Conservation (phyloP, 2,329 filamentous ascomycete species). For the Arthrobotrys entomopaga region DNA sequence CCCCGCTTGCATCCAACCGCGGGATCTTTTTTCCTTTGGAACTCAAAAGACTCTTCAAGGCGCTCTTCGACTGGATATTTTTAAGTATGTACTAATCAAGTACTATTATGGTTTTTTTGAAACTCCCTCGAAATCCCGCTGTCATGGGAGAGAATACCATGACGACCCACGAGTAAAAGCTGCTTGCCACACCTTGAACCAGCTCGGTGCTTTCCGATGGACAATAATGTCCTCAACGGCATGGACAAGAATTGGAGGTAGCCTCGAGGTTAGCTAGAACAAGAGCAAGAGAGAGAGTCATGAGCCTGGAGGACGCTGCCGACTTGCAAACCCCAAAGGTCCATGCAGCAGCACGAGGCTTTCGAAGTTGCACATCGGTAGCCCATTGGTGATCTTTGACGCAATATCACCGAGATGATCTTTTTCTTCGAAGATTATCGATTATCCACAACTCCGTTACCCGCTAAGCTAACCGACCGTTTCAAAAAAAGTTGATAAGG, state of each 20-base stretch:
- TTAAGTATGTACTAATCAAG: too few relatives aligned
- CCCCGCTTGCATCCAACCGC: slow-evolving; percentile 38
- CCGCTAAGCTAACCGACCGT: slow-evolving; percentile 17
- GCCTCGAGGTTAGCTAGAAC: too few relatives aligned
- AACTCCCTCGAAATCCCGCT: slow-evolving; percentile 39
- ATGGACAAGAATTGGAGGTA: too few relatives aligned
- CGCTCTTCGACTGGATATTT: too few relatives aligned
- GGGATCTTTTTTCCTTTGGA: slow-evolving; percentile 6
- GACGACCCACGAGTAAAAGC: not conserved
- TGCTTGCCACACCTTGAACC: slow-evolving; percentile 35
- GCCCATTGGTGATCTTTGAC: slow-evolving; percentile 40
- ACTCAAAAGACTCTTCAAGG: not conserved
- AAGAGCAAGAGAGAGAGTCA: too few relatives aligned
- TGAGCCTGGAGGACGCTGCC: too few relatives aligned
- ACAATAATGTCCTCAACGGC: not conserved
- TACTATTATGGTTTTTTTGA: not conserved
- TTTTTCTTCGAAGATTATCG: not conserved
- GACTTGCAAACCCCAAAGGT: too few relatives aligned
- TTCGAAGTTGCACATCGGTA: not conserved
- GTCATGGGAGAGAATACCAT: not conserved
- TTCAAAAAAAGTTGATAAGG: not conserved
- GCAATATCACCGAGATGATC: slow-evolving; percentile 31
- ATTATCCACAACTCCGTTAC: not conserved
- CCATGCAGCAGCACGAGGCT: not conserved
- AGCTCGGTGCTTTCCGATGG: slow-evolving; percentile 45